Evolutionary conservation across 768 basidiomycete genomes (phyloP), one percentile per base, ranked within the genome.

Genomic region (Boletus reticulatus): DNA sequence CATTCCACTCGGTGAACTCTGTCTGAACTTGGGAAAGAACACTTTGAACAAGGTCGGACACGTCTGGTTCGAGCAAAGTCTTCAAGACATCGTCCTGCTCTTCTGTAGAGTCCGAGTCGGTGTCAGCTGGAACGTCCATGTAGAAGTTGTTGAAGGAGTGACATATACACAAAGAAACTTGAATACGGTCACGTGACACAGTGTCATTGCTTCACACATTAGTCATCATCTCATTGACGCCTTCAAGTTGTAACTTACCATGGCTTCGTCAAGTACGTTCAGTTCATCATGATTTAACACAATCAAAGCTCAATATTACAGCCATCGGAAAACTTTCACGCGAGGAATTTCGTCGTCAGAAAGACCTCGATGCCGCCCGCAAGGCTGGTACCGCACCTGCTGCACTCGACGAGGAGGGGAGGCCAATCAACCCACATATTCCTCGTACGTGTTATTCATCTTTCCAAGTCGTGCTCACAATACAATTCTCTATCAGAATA

Each of bases 311-410:
- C 6, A 5, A 34, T 31, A 4, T 36, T 36, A 38, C 36, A 83
- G 80, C 80, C 59, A 24, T 84, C 31, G 91, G 91, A 65, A 97
- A 97, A 68, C 80, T 96, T 38, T 96, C 95, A 0, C 82, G 94
- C 37, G 95, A 97, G 72, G 95, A 98, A 70, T 96, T 92, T 68
- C 84, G 95, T 45, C 84, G 92, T 24, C 92, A 96, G 73, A 97
- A 97, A 73, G 96, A 98, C 70, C 85, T 98, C 53, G 96, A 98
- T 73, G 96, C 96, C 6, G 96, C 96, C 56, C 90, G 96, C 52
- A 98, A 98, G 77, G 97, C 96, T 37, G 96, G 97, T 73, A 98
- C 96, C 11, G 97, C 95, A 13, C 92, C 95, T 20, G 93, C 96
- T 24, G 95, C 94, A 31, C 79, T 97, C 32, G 97, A 99, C 68